Percentiles rank a stretch among this genome's conserved stretches.
These are phyloP conservation scores for Chaetomium cochliodes DNA, from an alignment of 495 filamentous ascomycete species.

Conservation along the genomic window DNA sequence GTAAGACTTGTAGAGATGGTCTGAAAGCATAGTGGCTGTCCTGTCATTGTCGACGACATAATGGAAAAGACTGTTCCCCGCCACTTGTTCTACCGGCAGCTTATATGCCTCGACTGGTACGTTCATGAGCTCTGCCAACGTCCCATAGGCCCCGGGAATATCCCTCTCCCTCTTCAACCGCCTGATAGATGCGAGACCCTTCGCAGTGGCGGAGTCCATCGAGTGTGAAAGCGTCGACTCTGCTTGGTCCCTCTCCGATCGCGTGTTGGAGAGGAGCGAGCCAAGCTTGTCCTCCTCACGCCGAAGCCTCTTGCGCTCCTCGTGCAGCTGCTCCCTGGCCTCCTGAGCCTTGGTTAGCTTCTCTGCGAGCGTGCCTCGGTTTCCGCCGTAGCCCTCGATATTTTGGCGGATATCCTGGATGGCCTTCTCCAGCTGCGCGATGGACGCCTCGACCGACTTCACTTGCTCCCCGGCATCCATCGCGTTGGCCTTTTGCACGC, in stretches of 20 bases:
- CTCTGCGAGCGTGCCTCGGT: conserved; percentile 65
- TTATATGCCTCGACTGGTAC: conserved; percentile 77
- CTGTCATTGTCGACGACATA: conserved; percentile 93
- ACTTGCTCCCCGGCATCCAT: conserved; percentile 85
- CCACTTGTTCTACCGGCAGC: conserved; percentile 87
- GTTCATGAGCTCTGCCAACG: conserved; percentile 83
- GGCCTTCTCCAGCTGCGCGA: conserved; percentile 68
- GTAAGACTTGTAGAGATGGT: conserved; percentile 73
- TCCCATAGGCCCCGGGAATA: conserved; percentile 87
- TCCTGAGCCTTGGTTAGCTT: conserved; percentile 79
- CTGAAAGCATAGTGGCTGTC: conserved; percentile 77
- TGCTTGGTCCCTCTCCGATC: conserved; percentile 68
- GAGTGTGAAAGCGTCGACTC: conserved; percentile 74
- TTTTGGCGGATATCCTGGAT: conserved; percentile 66
- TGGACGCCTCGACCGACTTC: conserved; percentile 65
- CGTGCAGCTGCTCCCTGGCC: conserved; percentile 71
- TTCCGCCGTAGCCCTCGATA: conserved; percentile 75
- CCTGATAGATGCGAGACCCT: conserved; percentile 78
- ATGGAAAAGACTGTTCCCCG: conserved; percentile 90
- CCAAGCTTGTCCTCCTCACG: conserved; percentile 85
- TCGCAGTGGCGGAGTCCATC: conserved; percentile 85
- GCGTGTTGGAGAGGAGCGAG: conserved; percentile 70
- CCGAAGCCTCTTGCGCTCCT: conserved; percentile 88
- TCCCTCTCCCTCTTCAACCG: conserved; percentile 72
- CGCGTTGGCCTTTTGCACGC: conserved; percentile 75